Base-by-base conservation (phyloP, 495 filamentous ascomycete species). In the Penicillium manginii region DNA sequence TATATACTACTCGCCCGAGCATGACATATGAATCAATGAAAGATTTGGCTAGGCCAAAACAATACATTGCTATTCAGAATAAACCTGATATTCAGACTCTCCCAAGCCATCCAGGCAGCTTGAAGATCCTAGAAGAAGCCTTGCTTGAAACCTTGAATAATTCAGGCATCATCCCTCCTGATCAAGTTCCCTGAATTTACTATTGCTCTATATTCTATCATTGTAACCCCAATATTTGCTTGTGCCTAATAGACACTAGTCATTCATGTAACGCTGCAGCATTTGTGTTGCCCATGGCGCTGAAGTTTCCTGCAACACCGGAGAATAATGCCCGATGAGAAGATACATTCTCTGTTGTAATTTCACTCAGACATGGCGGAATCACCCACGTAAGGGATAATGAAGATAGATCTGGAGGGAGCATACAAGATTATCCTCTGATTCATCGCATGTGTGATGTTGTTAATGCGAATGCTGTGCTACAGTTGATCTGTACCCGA, bases 381-480 rank as follows among this genome's bases (percentile, higher is more conserved):
- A 45, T 17, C 42, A 45, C 42, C 42, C 42, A 45, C 42, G 42
- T 45, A 45, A 45, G 42, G 42, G 42, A 17, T 17, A 45, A 21
- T 21, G 42, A 45, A 12, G 9, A 45, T 18, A 45, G 17, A 1
- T n/a, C 8, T 21, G 18, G 14, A 2, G 8, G 15, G 35, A 39
- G 35, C 15, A 39, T n/a, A 14, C 15, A 14, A 39, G 2, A n/a
- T 1, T 39, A 45, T 9, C 14, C 17, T 21, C 18, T 45, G 42
- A 45, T 18, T 22, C 17, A 45, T 45, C 42, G 42, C 26, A 45
- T 45, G 4, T 17, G 42, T 10, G 3, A 21, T 21, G 17, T 19
- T 45, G 17, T 45, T 17, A 21, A 45, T 39, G 35, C 15, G 42
- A 21, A 45, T 21, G 42, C 11, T 45, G 42, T 45, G 17, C 42